Conservation (phyloP, 306 rosid species). For the Rosa rugosa region DNA sequence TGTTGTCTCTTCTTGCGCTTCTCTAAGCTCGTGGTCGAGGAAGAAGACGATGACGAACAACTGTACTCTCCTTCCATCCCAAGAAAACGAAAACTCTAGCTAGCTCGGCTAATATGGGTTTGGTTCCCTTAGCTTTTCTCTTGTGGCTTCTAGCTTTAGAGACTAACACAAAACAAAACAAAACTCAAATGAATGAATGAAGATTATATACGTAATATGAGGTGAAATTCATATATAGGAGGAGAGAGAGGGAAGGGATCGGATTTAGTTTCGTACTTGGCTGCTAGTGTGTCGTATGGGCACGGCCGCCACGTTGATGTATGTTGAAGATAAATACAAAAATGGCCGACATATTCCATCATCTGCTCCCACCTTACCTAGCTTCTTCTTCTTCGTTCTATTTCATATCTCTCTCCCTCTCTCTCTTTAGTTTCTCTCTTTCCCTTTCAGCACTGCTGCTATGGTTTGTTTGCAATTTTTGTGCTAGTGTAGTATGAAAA, state of each 20-base stretch:
- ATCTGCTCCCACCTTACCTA: constrained; percentile 29
- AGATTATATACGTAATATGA: not conserved
- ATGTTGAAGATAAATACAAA: constrained; percentile 67
- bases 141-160: not conserved
- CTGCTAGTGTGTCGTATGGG: constrained; percentile 66
- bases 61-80: constrained; percentile 61
- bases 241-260: not conserved
- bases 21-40: constrained; percentile 19
- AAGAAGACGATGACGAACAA: constrained; percentile 40
- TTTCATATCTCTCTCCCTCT: not conserved
- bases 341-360: constrained; percentile 90
- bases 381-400: not conserved
- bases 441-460: not conserved
- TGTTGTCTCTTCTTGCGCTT: constrained; percentile 45
- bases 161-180: not conserved
- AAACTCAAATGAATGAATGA: not conserved
- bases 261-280: constrained; percentile 64
- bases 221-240: not conserved
- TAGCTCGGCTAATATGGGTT: not conserved
- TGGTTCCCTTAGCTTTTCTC: not conserved
- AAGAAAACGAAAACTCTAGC: not conserved
- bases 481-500: constrained; percentile 9
- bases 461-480: not conserved
- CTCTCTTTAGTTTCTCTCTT: not conserved
- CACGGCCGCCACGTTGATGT: constrained; percentile 88